These are phyloP conservation scores for Coemansia sp. DNA, from an alignment of 192 early-diverging fungal species.

Conservation along the genomic window DNA sequence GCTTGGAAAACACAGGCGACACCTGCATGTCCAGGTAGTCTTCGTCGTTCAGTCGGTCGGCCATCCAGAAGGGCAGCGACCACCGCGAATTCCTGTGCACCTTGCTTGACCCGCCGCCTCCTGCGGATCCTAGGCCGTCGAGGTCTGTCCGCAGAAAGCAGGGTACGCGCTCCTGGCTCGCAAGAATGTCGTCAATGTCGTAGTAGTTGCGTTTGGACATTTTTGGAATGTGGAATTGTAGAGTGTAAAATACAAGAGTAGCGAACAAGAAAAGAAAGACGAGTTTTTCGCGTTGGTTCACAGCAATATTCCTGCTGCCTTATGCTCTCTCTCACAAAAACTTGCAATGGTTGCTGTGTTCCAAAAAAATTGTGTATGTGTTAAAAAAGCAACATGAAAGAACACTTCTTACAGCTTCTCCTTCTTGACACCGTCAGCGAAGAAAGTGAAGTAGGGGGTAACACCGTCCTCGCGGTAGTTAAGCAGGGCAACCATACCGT, in stretches of 20 bases:
- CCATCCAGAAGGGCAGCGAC: constrained; percentile 55
- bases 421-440: constrained; percentile 79
- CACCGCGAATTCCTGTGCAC: constrained; percentile 49
- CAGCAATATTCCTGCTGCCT: too few species aligned
- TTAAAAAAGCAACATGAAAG: constrained; percentile 4
- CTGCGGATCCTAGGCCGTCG: constrained; percentile 47
- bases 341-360: neutral
- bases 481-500: constrained; percentile 82
- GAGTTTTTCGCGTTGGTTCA: too few species aligned
- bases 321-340: neutral
- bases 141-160: constrained; percentile 48
- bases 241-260: constrained; percentile 2
- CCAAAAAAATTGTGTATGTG: constrained; percentile 1
- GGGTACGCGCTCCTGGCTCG: constrained; percentile 49
- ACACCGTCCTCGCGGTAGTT: constrained; percentile 95
- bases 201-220: constrained; percentile 48
- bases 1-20: constrained; percentile 47
- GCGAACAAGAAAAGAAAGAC: neutral
- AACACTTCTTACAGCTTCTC: constrained; percentile 64
- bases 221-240: neutral
- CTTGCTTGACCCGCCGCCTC: constrained; percentile 44
- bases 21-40: constrained; percentile 49
- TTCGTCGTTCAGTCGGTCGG: constrained; percentile 51
- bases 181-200: constrained; percentile 53
- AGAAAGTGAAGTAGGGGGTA: constrained; percentile 89